Evolutionary conservation across 345 rosid species (phyloP), one percentile per base, ranked within the genome.

Genomic region (Passiflora organensis): DNA sequence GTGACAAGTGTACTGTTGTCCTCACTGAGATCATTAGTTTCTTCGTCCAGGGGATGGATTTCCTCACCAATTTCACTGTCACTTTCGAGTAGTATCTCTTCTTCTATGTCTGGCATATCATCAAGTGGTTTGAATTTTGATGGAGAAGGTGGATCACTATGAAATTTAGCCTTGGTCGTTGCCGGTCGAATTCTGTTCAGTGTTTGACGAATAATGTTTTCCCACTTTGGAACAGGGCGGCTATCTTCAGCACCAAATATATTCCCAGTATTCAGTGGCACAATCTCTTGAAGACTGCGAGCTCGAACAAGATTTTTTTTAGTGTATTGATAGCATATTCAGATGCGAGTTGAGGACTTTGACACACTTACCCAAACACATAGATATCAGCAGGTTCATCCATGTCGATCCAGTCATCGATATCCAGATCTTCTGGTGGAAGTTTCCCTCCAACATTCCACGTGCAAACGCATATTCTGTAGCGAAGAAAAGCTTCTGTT

Each of bases 81-180:
- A 59, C 82, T 80, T 59, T 82, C 98, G 51, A 68, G 82, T 32
- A 72, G 55, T 8, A 78, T 75, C 67, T 82, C 98, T 68, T 91
- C 95, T 60, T 79, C 87, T 50, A 85, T 56, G 58, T 62, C 73
- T 22, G 79, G 84, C 51, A 82, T 57, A 48, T 88, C 90, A n/a
- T 82, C 91, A 46, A 70, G 71, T 60, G 85, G 87, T 70, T 68
- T 72, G 53, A 88, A 78, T 66, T 79, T 91, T 32, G 95, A 84
- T 10, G 98, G 98, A 58, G 98, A 88, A 41, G 91, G 83, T 17
- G 96, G 98, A 71, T 91, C 98, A 78, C 96, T 91, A 50, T 84
- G 77, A 71, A 84, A 78, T 59, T 91, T 88, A 51, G 84, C 72
- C 51, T 54, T 81, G 4, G 70, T 34, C 41, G 48, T 55, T 42